Conservation (phyloP, 805 yeast species). For the Wickerhamiella vanderwaltii region DNA sequence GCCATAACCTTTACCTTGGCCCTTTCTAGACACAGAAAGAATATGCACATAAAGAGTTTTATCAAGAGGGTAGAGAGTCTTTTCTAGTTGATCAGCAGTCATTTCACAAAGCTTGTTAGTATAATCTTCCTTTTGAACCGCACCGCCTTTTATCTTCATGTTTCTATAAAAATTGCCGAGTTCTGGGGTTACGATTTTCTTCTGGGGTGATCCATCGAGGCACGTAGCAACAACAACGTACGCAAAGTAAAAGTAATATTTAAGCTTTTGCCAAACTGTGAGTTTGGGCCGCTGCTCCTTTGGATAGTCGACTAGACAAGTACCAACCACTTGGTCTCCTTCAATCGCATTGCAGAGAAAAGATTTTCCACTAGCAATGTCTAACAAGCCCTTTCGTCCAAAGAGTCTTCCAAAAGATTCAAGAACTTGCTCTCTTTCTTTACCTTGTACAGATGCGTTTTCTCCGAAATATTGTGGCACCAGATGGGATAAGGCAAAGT, state of each 20-base stretch:
- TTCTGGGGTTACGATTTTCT: too few species aligned
- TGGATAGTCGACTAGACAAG: background rate
- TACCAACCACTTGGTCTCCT: background rate
- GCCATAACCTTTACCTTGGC: conserved; percentile 6
- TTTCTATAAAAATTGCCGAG: too few species aligned
- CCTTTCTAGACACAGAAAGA: background rate
- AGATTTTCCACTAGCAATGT: background rate
- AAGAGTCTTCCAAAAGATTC: background rate
- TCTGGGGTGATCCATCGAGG: too few species aligned
- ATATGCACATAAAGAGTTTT: conserved; percentile 8
- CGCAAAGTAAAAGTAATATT: background rate
- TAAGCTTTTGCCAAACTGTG: background rate
- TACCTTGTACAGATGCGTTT: conserved; percentile 1
- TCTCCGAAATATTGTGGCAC: conserved; percentile 7
- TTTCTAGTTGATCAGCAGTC: background rate
- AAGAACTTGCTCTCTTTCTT: background rate
- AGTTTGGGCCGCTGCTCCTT: background rate
- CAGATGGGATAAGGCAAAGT: background rate
- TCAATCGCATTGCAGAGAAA: background rate
- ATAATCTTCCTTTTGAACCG: too few species aligned
- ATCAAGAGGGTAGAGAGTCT: conserved; percentile 1
- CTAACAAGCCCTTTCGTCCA: background rate
- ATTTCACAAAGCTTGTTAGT: background rate
- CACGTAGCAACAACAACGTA: too few species aligned
- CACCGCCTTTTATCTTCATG: too few species aligned